These are phyloP conservation scores for Corylus avellana DNA, from an alignment of 306 rosid species.

Conservation along the genomic window DNA sequence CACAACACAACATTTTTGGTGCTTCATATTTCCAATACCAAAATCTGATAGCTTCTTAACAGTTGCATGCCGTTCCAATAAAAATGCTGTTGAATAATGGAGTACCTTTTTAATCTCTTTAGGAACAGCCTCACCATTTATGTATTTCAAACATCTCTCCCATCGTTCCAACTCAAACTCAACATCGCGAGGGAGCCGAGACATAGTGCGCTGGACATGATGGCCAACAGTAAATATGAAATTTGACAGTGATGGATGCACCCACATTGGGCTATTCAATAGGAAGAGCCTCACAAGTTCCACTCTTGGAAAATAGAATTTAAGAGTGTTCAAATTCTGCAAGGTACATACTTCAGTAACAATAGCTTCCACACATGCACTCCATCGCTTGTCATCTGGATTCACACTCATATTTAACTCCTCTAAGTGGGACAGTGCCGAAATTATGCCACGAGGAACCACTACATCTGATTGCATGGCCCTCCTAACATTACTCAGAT, in stretches of 20 bases:
- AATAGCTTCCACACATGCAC: conserved; percentile 2
- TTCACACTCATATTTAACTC: conserved; percentile 19
- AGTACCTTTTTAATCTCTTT: too few relatives aligned
- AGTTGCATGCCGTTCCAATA: too few relatives aligned
- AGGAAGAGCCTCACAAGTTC: background rate
- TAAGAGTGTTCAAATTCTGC: background rate
- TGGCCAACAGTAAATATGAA: background rate
- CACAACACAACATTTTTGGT: too few relatives aligned
- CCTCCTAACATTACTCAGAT: background rate
- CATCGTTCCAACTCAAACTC: background rate
- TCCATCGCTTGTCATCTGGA: conserved; percentile 31
- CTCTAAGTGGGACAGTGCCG: background rate
- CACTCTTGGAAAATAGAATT: background rate
- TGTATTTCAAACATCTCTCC: too few relatives aligned
- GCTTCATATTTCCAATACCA: too few relatives aligned
- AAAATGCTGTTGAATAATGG: too few relatives aligned
- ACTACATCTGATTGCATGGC: background rate
- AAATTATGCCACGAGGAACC: background rate
- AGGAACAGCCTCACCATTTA: too few relatives aligned
- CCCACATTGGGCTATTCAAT: background rate
- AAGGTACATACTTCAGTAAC: conserved; percentile 18
- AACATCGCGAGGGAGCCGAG: background rate
- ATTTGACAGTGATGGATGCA: background rate
- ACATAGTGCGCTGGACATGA: conserved; percentile 1
- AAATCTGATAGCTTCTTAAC: too few relatives aligned